Evolutionary conservation across 768 basidiomycete genomes (phyloP), one percentile per base, ranked within the genome.

Genomic region (Paxillus ammoniavirescens): DNA sequence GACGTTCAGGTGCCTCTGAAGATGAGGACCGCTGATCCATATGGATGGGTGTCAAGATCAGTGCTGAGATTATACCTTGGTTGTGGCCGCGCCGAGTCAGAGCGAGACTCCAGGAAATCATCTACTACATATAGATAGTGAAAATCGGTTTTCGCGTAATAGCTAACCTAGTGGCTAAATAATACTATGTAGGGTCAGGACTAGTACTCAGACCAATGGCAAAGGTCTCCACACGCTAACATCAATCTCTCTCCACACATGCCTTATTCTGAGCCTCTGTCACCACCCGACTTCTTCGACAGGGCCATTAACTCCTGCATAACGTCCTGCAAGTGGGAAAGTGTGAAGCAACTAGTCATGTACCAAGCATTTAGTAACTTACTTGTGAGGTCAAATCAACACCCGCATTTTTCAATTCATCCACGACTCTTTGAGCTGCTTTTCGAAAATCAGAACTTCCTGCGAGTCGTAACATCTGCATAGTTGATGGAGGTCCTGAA

Each of bases 361-460:
- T 14, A 50, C 4, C n/a, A 38, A 15, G 35, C 33, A 14, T 17
- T 30, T 38, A n/a, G n/a, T n/a, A 26, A 55, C 76, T 49, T 58
- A 85, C 86, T 68, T 81, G 76, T 44, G 81, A 78, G 35, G 65
- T 67, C 35, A 84, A 50, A 62, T 87, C 80, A n/a, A 89, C 64
- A 5, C 84, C 87, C 18, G 83, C 82, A 33, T 81, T 82, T 48
- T 78, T 63, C 55, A 87, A 64, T 52, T 81, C 82, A 13, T 74
- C 73, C 47, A 73, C 69, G 6, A 85, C 71, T 38, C 68, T 70
- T 57, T 72, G 72, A 30, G 77, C 73, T 23, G 76, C 78, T 40
- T 67, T 72, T 51, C 78, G 72, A 53, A 87, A 84, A 53, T 81
- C 81, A 1, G 79, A 60, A 55, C 75, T 82, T 30, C 75, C 66